These are phyloP conservation scores for Cyclotella sp. DNA, from an alignment of 108 stramenopile species.

Conservation along the genomic window DNA sequence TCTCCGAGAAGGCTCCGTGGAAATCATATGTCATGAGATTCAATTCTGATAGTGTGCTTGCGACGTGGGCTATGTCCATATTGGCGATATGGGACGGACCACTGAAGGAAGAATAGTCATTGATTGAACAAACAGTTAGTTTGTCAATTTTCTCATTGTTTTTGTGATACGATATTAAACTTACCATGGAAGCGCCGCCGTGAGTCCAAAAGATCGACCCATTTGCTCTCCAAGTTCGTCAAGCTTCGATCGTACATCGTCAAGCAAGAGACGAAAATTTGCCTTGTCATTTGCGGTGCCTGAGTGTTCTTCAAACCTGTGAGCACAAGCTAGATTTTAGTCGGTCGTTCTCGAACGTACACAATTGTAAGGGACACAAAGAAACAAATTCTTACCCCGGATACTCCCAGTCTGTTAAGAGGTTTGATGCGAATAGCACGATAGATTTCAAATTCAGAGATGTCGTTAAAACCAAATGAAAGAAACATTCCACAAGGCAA, in stretches of 20 bases:
- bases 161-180: neutral
- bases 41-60: conserved; percentile 29
- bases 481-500: neutral
- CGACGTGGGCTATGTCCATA: conserved; percentile 45
- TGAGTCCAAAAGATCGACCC: conserved; percentile 42
- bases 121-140: neutral
- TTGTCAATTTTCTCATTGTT: neutral
- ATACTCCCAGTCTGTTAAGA: neutral
- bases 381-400: neutral
- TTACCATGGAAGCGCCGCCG: conserved; percentile 44
- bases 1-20: conserved; percentile 29
- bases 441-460: neutral
- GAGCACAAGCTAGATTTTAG: no score
- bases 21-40: conserved; percentile 55
- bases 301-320: conserved; percentile 30
- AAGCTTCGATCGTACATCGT: conserved; percentile 36
- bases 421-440: neutral
- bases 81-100: conserved; percentile 42
- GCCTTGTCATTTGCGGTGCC: conserved; percentile 39
- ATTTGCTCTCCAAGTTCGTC: conserved; percentile 33
- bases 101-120: neutral
- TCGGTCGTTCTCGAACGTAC: neutral
- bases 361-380: neutral
- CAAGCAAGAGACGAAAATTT: conserved; percentile 30
- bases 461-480: neutral